Evolutionary conservation across 495 filamentous ascomycete species (phyloP), one percentile per base, ranked within the genome.

Genomic region (Hyaloscypha hepaticicola): DNA sequence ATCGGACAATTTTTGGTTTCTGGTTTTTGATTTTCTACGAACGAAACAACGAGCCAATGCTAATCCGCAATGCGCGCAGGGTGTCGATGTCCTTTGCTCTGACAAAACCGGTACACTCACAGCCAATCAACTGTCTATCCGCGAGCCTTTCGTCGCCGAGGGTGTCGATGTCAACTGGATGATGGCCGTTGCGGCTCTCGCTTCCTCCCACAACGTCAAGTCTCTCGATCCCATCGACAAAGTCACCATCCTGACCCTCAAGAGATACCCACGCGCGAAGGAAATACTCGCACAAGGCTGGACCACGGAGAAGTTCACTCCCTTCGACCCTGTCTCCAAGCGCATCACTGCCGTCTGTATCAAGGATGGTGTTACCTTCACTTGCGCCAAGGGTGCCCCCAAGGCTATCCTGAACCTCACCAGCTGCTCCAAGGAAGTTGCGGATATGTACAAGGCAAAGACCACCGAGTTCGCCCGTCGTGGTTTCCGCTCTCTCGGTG

Each of bases 401-500:
- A 90, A 89, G 78, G 88, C 88, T 65, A 86, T 90, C 66, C 81
- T 90, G 28, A 84, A 81, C 76, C 77, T 90, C 66, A 81, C 83
- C 28, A 76, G 85, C 71, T 90, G 87, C 80, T 83, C 82, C 63
- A 78, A 82, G 74, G 85, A 88, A 72, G 85, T 85, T 71, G 79
- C 85, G 62, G 72, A 82, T 67, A 78, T 86, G 66, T 90, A 88
- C 85, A 83, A 83, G 77, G 79, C 83, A 64, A 90, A 89, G 82
- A 85, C 87, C 63, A 75, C 82, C 58, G 87, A 90, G 72, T 90
- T 90, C 77, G 88, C 88, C 77, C 85, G 86, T 63, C 85, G 88
- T 86, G 88, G 88, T 82, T 91, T 91, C 87, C 87, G 88, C 77
- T 90, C 88, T 66, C 85, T 91, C 63, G 88, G 88, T 83, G 88